Conservation (phyloP, 176 grass and related monocot species). For the Ensete glaucum region DNA sequence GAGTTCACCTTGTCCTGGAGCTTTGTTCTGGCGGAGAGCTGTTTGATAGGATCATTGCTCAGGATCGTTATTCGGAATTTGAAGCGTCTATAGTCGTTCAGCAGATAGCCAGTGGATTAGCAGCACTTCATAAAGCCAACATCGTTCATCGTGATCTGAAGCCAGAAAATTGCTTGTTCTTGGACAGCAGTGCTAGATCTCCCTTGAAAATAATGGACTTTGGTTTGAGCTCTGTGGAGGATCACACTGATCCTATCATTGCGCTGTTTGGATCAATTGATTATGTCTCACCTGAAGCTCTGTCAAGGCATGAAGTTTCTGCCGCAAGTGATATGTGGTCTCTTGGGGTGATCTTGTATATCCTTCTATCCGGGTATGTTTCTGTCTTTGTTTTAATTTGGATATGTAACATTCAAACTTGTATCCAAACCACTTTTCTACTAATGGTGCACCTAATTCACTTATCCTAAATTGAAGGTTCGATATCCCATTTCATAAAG, state of each 20-base stretch:
- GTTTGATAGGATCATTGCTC: slow-evolving; percentile 48
- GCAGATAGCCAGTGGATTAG: slow-evolving; percentile 50
- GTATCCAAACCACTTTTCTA: too few relatives aligned
- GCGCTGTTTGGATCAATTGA: slow-evolving; percentile 55
- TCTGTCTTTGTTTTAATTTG: slow-evolving; percentile 7
- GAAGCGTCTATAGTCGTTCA: slow-evolving; percentile 35
- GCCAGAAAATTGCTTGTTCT: slow-evolving; percentile 63
- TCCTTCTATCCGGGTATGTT: slow-evolving; percentile 63
- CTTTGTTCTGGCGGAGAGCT: slow-evolving; percentile 52
- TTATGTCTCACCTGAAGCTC: slow-evolving; percentile 66
- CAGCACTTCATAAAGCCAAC: slow-evolving; percentile 47
- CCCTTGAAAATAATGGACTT: slow-evolving; percentile 67
- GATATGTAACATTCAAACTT: background rate
- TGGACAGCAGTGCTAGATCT: slow-evolving; percentile 29
- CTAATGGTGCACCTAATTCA: too few relatives aligned
- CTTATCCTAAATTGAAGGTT: too few relatives aligned
- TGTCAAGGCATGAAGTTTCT: slow-evolving; percentile 43
- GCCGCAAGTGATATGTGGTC: slow-evolving; percentile 71
- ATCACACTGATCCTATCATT: slow-evolving; percentile 51
- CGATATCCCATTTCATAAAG: too few relatives aligned
- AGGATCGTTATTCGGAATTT: slow-evolving; percentile 38
- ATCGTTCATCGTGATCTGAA: slow-evolving; percentile 60
- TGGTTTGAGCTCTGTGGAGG: slow-evolving; percentile 57
- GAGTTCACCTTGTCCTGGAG: slow-evolving; percentile 54
- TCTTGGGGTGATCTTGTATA: slow-evolving; percentile 65